Conservation (phyloP, 495 filamentous ascomycete genomes). For the Aspergillus cavernicola region DNA sequence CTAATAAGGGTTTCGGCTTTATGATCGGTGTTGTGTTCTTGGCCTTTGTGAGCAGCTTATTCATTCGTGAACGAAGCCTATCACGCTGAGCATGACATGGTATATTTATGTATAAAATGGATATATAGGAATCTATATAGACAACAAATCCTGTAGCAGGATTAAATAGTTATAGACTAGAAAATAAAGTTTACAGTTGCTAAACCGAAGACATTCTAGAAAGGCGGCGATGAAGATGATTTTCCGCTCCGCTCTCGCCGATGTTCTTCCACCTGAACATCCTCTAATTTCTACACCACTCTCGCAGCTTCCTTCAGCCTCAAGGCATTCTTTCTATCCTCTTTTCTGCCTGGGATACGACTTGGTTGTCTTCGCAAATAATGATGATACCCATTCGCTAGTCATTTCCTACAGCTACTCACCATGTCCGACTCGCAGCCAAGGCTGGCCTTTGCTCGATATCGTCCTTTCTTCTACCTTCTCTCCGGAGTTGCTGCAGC, state of each 20-base stretch:
- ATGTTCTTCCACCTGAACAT: neutral
- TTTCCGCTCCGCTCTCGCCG: slow-evolving; percentile 6
- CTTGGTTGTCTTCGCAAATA: no score
- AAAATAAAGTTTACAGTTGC: no score
- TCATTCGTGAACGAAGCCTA: slow-evolving; percentile 42
- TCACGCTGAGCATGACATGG: slow-evolving; percentile 20
- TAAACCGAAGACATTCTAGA: no score
- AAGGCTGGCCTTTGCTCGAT: slow-evolving; percentile 40
- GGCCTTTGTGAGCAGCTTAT: slow-evolving; percentile 43
- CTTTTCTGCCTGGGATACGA: no score
- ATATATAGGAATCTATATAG: neutral
- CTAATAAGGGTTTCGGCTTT: slow-evolving; percentile 45
- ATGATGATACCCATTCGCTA: slow-evolving; percentile 21
- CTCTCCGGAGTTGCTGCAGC: slow-evolving; percentile 48
- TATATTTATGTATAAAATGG: no score
- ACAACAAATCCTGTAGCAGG: neutral
- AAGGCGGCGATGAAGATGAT: neutral
- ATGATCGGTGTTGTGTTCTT: slow-evolving; percentile 42
- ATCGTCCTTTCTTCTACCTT: slow-evolving; percentile 48
- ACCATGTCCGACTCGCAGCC: slow-evolving; percentile 36
- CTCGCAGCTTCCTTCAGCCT: neutral
- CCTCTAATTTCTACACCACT: neutral
- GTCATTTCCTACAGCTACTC: slow-evolving; percentile 10
- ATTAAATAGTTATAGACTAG: no score
- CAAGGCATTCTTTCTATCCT: neutral